phyloP scores from a whole-genome alignment of 169 alveolate genomes.

The Eimeria tenella region DNA sequence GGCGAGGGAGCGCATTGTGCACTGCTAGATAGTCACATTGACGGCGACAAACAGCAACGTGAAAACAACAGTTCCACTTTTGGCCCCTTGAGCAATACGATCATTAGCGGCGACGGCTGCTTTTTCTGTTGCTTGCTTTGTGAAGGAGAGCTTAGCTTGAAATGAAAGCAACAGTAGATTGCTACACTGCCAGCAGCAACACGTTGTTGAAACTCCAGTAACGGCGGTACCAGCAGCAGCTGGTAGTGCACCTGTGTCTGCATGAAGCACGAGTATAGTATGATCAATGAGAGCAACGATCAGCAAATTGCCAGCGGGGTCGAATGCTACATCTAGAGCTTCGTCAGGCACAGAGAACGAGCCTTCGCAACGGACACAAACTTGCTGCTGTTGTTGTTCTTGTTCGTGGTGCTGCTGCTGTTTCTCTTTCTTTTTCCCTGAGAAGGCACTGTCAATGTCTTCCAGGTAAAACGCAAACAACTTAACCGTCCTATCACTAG shows the following conservation, averaged over 20 bases:
- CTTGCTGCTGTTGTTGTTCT: slow-evolving; percentile 3
- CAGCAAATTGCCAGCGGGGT: slow-evolving; percentile 83
- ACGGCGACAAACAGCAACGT: too few relatives aligned
- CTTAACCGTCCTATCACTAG: slow-evolving; percentile 85
- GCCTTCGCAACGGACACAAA: slow-evolving; percentile 11
- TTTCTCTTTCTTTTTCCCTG: background rate
- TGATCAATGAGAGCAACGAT: slow-evolving; percentile 88
- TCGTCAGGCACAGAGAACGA: slow-evolving; percentile 79
- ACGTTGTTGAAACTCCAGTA: too few relatives aligned
- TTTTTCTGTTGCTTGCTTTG: too few relatives aligned
- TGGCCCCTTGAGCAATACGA: too few relatives aligned
- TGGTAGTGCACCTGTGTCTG: slow-evolving; percentile 84
- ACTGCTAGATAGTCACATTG: too few relatives aligned
- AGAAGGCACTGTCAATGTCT: background rate
- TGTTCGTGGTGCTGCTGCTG: background rate
- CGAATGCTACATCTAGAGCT: slow-evolving; percentile 75
- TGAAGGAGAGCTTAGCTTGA: too few relatives aligned
- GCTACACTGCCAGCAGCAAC: too few relatives aligned
- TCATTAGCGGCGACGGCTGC: background rate
- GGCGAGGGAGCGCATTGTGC: too few relatives aligned
- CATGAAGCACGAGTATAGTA: slow-evolving; percentile 87
- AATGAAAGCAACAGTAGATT: too few relatives aligned
- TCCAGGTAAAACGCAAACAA: slow-evolving; percentile 78
- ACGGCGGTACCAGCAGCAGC: slow-evolving; percentile 44
- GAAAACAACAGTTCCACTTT: too few relatives aligned